phyloP scores from a whole-genome alignment of 192 early-diverging fungal genomes.

The Thamnidium elegans region DNA sequence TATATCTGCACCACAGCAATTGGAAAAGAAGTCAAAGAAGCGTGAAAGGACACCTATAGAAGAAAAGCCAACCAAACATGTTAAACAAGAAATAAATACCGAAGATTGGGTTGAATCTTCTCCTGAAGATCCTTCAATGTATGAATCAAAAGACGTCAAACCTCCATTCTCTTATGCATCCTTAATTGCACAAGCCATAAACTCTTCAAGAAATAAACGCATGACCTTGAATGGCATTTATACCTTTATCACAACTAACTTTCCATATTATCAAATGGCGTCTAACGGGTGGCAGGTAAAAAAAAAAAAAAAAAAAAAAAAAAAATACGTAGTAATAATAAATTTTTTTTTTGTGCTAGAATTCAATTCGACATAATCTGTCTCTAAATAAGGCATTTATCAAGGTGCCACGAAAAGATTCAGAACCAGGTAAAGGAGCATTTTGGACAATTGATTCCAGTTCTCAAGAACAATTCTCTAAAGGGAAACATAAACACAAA shows the following conservation, averaged over 20 bases:
- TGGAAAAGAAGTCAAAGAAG: conserved; percentile 13
- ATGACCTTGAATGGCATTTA: conserved; percentile 93
- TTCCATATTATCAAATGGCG: conserved; percentile 85
- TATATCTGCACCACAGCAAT: conserved; percentile 27
- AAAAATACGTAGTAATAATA: neutral
- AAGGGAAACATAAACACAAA: conserved; percentile 66
- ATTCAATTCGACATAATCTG: conserved; percentile 93
- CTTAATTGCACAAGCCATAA: conserved; percentile 90
- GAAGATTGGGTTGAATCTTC: neutral
- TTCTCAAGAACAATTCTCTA: conserved; percentile 62
- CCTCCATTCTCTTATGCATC: conserved; percentile 88
- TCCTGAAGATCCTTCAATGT: conserved; percentile 4
- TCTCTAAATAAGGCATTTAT: conserved; percentile 91
- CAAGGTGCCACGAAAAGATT: conserved; percentile 75
- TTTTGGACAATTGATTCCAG: conserved; percentile 87
- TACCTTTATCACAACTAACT: conserved; percentile 77
- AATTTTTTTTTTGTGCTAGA: conserved; percentile 48
- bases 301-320: conserved; percentile 13
- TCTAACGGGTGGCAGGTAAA: conserved; percentile 90
- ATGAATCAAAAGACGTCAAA: conserved; percentile 49
- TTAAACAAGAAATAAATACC: neutral
- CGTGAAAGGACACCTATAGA: neutral
- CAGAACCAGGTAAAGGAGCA: conserved; percentile 89
- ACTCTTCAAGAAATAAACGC: conserved; percentile 61
- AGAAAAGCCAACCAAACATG: neutral